Evolutionary conservation across 495 filamentous ascomycete species (phyloP), one percentile per base, ranked within the genome.

Genomic region (Xylaria flabelliformis): DNA sequence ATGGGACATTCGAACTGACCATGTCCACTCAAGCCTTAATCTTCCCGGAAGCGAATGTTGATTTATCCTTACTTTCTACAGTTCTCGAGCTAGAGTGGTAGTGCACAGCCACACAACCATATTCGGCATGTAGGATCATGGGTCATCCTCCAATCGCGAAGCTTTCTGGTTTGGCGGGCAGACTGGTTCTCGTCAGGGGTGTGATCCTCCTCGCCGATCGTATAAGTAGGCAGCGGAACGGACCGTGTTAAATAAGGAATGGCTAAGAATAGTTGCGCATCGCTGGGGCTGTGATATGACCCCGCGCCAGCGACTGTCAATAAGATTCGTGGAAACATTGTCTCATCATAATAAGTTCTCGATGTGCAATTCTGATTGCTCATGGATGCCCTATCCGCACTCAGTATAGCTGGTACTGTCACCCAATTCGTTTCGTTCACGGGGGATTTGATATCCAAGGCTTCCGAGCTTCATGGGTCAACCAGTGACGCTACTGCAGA

Each of bases 401-500:
- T 81, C 64, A 67, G 80, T 58, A 65, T 82, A 34, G 80, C 78
- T 4, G 74, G 64, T 15, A 76, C 66, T 4, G 72, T 81, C 26
- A 46, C 80, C 24, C 72, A 77, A 44, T 81, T 82, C 24, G 74
- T 82, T 15, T 77, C 79, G 32, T 74, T 81, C 46, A 70, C 72
- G 13, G 67, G 59, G n/a, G 72, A 77, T 48, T 44, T 76, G 3
- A 46, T 81, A 26, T 9, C 42, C 10, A 72, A 63, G 44, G 73
- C 69, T 58, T 61, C 69, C 32, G 72, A 81, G 66, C 65, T 82
- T 0, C 72, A 75, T 41, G 51, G 21, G 1, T 75, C 77, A 3
- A 46, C 68, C 8, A 70, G 24, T 69, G 74, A 65, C 24, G 61
- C 36, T 65, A 77, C 74, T 17, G 61, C 64, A 36, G 72, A 79